phyloP scores from a whole-genome alignment of 2,329 filamentous ascomycete species.

The Metarhizium rileyi region DNA sequence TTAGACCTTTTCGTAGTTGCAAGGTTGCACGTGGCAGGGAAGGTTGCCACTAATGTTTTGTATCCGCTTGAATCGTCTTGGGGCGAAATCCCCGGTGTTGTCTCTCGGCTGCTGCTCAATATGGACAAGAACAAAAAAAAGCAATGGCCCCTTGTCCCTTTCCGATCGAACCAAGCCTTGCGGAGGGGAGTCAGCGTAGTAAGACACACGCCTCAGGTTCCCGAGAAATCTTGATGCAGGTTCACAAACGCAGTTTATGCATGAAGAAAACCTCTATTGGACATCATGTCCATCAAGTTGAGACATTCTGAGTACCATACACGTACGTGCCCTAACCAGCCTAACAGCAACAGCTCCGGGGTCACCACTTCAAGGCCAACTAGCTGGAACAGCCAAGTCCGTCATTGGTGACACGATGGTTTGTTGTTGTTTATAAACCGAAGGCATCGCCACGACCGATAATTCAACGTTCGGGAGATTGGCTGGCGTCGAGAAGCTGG shows the following conservation, averaged over 20 bases:
- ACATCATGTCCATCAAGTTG: no score
- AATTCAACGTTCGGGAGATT: not conserved
- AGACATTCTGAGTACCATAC: not conserved
- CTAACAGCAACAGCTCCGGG: not conserved
- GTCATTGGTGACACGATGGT: no score
- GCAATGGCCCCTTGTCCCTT: not conserved
- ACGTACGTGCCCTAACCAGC: not conserved
- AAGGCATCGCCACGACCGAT: not conserved
- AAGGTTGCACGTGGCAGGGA: no score
- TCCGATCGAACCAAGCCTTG: no score
- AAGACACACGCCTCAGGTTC: not conserved
- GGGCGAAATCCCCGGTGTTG: no score
- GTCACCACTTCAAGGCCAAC: not conserved
- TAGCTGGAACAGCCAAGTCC: not conserved
- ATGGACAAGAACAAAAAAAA: not conserved
- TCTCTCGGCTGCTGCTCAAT: not conserved
- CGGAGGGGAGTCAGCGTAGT: not conserved
- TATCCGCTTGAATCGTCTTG: no score
- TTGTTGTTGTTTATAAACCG: no score
- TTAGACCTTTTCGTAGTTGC: no score
- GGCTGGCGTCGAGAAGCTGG: not conserved
- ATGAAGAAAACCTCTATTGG: not conserved
- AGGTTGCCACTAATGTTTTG: no score
- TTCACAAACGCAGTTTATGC: not conserved
- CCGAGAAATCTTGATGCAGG: not conserved